Conservation (phyloP, 345 rosid species). For the Euphorbia pulcherrima region DNA sequence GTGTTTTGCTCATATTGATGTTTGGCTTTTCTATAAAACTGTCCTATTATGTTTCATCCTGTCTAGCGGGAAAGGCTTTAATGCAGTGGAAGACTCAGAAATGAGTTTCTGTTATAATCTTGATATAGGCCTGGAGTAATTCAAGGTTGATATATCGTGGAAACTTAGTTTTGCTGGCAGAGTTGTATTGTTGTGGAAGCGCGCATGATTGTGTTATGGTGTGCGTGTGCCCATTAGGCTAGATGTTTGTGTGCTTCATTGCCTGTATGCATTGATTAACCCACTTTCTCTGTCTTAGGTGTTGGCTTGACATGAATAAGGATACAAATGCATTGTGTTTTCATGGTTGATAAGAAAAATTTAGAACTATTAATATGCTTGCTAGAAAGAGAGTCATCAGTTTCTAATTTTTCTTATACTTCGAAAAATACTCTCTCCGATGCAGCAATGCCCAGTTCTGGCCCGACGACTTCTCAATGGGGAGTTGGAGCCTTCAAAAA, state of each 20-base stretch:
- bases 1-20: neutral
- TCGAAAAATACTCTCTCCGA: conserved; percentile 1
- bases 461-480: conserved; percentile 73
- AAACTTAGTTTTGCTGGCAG: neutral
- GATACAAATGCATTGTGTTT: neutral
- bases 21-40: neutral
- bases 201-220: neutral
- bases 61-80: neutral
- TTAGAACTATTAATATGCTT: neutral
- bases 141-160: neutral
- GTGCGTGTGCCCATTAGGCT: neutral
- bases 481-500: conserved; percentile 75
- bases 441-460: conserved; percentile 52
- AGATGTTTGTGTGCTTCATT: neutral
- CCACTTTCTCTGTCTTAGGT: too few species aligned
- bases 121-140: neutral
- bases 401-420: conserved; percentile 7
- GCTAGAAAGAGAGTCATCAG: neutral
- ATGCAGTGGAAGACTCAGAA: neutral
- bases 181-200: neutral
- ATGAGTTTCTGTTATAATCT: neutral
- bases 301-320: too few species aligned
- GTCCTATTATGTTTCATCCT: neutral
- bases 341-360: neutral
- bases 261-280: too few species aligned